Percentiles rank a stretch among this genome's conserved stretches.
These are phyloP conservation scores for Neurospora sp. DNA, from an alignment of 2,329 filamentous ascomycete genomes.

Conservation along the genomic window DNA sequence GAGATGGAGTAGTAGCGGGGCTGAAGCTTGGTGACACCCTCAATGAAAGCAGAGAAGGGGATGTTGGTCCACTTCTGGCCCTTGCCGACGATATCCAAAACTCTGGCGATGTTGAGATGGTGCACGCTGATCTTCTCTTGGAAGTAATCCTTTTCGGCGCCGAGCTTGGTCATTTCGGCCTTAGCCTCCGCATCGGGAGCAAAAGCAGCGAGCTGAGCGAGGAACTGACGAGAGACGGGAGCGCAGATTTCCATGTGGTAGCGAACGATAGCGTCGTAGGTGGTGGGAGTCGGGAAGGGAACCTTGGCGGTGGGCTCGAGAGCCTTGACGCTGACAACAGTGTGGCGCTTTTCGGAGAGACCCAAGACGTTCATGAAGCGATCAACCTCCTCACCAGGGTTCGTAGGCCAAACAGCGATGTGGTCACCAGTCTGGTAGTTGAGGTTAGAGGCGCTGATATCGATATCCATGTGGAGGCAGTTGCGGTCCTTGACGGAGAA, in stretches of 20 bases:
- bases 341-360: conserved; percentile 65
- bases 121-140: conserved; percentile 71
- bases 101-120: conserved; percentile 82
- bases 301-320: conserved; percentile 94
- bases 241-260: conserved; percentile 97
- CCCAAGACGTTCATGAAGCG: conserved; percentile 74
- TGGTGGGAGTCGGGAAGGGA: conserved; percentile 93
- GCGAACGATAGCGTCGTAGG: conserved; percentile 83
- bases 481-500: conserved; percentile 86
- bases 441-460: conserved; percentile 80
- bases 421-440: conserved; percentile 95
- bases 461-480: conserved; percentile 93
- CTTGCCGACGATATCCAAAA: conserved; percentile 62
- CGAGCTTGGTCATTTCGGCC: conserved; percentile 78
- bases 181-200: conserved; percentile 77
- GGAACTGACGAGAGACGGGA: conserved; percentile 90
- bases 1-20: conserved; percentile 99
- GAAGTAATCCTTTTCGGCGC: conserved; percentile 93
- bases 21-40: conserved; percentile 89
- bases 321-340: conserved; percentile 79
- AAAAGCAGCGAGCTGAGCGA: conserved; percentile 79
- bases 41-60: conserved; percentile 90
- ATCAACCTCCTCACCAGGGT: conserved; percentile 85
- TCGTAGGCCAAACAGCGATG: conserved; percentile 94
- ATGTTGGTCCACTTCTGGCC: conserved; percentile 71